These are phyloP conservation scores for Diaporthe helianthi DNA, from an alignment of 2,329 filamentous ascomycete genomes.

Conservation along the genomic window DNA sequence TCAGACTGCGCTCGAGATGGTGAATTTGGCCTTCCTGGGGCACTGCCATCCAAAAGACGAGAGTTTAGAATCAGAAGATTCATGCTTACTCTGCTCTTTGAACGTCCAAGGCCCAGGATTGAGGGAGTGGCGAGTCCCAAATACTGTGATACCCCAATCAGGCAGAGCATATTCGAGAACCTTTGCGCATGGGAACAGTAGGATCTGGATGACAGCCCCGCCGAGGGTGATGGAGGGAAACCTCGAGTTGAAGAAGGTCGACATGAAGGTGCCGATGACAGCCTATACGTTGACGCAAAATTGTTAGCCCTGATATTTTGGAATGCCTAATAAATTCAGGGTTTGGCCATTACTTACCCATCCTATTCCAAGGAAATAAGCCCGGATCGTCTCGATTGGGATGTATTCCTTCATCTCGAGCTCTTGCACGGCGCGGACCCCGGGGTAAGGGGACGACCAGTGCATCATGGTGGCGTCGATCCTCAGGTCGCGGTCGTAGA, in stretches of 20 bases:
- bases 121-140: conserved; percentile 47
- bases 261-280: conserved; percentile 48
- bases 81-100: conserved; percentile 47
- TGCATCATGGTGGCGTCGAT: conserved; percentile 50
- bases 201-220: conserved; percentile 51
- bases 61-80: background rate
- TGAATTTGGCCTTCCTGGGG: too few species aligned
- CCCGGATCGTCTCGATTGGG: conserved; percentile 50
- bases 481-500: conserved; percentile 50
- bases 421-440: conserved; percentile 50
- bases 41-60: too few species aligned
- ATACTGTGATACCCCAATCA: conserved; percentile 52
- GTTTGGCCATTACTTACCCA: conserved; percentile 38
- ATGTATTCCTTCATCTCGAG: conserved; percentile 45
- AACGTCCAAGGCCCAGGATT: conserved; percentile 52
- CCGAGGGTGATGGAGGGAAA: conserved; percentile 48
- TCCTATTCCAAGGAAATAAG: conserved; percentile 50
- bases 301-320: too few species aligned
- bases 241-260: conserved; percentile 50
- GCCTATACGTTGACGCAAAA: conserved; percentile 33
- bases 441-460: conserved; percentile 52
- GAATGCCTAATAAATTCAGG: too few species aligned
- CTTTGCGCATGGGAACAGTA: conserved; percentile 55
- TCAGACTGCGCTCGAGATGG: too few species aligned
- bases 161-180: conserved; percentile 52